Conservation (phyloP, 192 early-diverging fungal species). For the Linnemannia zychae region DNA sequence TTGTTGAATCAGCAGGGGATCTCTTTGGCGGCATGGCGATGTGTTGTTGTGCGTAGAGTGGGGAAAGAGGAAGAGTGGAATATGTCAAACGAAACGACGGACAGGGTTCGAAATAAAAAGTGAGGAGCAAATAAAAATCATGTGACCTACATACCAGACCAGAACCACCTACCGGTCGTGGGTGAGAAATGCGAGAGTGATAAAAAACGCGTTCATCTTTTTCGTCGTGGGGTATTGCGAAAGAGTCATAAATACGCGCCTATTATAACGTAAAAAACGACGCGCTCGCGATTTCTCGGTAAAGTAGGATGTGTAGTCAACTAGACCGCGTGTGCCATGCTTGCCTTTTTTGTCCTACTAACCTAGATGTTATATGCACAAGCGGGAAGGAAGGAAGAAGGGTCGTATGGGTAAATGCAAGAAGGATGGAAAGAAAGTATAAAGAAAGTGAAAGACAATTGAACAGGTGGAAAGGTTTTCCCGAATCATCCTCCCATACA, state of each 20-base stretch:
- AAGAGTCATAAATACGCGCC: too few relatives aligned
- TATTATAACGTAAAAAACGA: too few relatives aligned
- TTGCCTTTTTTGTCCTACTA: too few relatives aligned
- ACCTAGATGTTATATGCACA: neutral
- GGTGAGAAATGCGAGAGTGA: neutral
- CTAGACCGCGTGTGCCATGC: too few relatives aligned
- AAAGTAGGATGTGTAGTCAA: too few relatives aligned
- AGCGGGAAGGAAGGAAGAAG: neutral
- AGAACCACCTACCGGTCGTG: neutral
- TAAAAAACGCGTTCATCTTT: too few relatives aligned
- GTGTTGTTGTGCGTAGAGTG: neutral
- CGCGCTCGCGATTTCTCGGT: too few relatives aligned
- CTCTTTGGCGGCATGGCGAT: constrained; percentile 29
- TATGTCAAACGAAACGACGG: neutral
- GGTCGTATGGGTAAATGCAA: neutral
- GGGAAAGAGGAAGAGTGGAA: neutral
- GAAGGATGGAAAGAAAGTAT: neutral
- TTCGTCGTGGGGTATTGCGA: too few relatives aligned
- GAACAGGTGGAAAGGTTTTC: too few relatives aligned
- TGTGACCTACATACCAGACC: neutral
- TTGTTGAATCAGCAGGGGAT: constrained; percentile 5
- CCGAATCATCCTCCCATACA: too few relatives aligned
- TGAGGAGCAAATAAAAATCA: neutral
- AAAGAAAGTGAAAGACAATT: neutral
- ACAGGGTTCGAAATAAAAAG: neutral